Base-by-base conservation (phyloP, 768 basidiomycete species). In the Auricularia cornea region DNA sequence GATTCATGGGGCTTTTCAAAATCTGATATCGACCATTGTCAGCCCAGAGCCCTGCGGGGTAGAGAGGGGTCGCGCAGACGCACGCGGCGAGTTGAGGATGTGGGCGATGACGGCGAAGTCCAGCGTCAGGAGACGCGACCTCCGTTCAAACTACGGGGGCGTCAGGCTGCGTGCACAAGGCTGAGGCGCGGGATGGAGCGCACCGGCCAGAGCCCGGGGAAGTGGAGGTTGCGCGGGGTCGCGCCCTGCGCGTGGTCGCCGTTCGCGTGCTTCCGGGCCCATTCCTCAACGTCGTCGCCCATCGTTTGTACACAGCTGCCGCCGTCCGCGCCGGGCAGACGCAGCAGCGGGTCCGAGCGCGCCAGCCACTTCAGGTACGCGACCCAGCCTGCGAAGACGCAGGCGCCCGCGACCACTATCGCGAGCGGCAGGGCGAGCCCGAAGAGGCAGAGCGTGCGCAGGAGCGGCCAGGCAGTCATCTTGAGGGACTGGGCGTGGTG, bases 1-100 rank as follows among this genome's bases (percentile, higher is more conserved):
- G 91, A 88, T 66, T 86, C 84, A 82, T 84, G 87, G 11, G 94
- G 92, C 71, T 96, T 96, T 70, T 92, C 88, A 70, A 92, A 94
- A 40, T 85, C 77, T 44, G 80, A 38, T 10, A 14, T 78, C 16
- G 85, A 12, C 68, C 26, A 16, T 26, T 6, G 20, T 10, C 23
- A 23, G 23, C 16, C 29, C 26, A 52, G 51, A 52, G 12, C 18
- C 28, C 6, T 26, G 28, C 23, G 28, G 30, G 54, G 12, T 31
- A 20, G n/a, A 28, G 26, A 28, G 8, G 6, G 8, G 54, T 6
- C 28, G 26, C 12, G 28, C 4, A 30, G 26, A 29, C 54, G 28
- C 54, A 57, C 54, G 16, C 14, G 54, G 79, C 63, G 92, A 83
- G 68, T 88, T 87, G 59, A 94, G 76, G 41, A 96, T 81, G 69